A percentile compares a stretch with the other conserved stretches of the same genome.
Conservation (phyloP, 2,329 filamentous ascomycete species). For the Pestalotiopsis sp. region DNA sequence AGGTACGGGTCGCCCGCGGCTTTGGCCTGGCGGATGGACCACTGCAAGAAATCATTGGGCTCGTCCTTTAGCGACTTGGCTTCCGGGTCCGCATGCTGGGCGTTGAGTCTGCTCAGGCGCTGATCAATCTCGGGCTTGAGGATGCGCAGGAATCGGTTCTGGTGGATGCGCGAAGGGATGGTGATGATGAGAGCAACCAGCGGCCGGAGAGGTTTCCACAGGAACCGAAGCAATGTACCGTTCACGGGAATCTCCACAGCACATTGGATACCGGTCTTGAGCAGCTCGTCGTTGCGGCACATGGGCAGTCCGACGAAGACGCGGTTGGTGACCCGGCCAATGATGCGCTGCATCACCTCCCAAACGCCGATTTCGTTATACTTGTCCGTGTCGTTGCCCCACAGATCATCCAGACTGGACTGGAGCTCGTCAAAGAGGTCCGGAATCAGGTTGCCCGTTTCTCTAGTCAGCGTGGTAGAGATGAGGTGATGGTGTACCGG, state of each 20-base stretch:
- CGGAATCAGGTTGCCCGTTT: constrained; percentile 34
- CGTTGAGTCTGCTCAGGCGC: constrained; percentile 21
- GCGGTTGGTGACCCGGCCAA: constrained; percentile 20
- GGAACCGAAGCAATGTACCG: constrained; percentile 19
- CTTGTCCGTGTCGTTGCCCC: constrained; percentile 19
- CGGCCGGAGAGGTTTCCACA: constrained; percentile 20
- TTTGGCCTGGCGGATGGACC: constrained; percentile 23
- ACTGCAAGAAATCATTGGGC: constrained; percentile 25
- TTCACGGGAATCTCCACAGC: constrained; percentile 21
- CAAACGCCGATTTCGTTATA: constrained; percentile 13
- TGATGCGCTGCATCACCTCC: constrained; percentile 11
- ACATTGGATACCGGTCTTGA: constrained; percentile 22
- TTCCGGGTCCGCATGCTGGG: constrained; percentile 6
- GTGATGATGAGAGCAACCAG: constrained; percentile 21
- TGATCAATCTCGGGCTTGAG: constrained; percentile 20
- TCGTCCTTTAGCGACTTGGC: constrained; percentile 14
- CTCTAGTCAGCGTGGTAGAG: constrained; percentile 28
- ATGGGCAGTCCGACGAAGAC: constrained; percentile 23
- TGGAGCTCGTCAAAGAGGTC: constrained; percentile 30
- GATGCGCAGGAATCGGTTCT: constrained; percentile 19
- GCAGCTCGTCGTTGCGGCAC: constrained; percentile 21
- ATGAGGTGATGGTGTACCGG: constrained; percentile 30
- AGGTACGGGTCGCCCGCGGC: constrained; percentile 18
- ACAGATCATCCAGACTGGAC: constrained; percentile 25
- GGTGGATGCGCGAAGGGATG: constrained; percentile 22